These are phyloP conservation scores for Ogataea nakhonphanomensis DNA, from an alignment of 805 yeast species.

Conservation along the genomic window DNA sequence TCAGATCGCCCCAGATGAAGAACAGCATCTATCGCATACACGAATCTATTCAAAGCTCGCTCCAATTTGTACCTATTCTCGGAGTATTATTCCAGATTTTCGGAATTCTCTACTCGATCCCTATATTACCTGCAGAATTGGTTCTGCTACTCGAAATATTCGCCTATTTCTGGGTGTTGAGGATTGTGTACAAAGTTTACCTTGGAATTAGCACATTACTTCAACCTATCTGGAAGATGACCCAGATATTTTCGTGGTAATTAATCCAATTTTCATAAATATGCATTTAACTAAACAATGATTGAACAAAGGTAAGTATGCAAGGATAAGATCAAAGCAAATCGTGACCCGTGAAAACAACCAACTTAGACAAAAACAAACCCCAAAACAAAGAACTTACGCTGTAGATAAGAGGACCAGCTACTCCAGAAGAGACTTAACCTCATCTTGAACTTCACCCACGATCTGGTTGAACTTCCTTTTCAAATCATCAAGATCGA, in stretches of 20 bases:
- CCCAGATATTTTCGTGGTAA: slow-evolving; percentile 3
- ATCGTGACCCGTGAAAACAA: neutral
- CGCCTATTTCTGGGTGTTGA: slow-evolving; percentile 7
- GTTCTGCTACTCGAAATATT: slow-evolving; percentile 10
- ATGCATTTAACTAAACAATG: slow-evolving; percentile 6
- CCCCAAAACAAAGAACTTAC: slow-evolving; percentile 7
- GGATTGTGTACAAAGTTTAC: slow-evolving; percentile 12
- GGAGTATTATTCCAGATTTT: slow-evolving; percentile 16
- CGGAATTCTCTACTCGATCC: slow-evolving; percentile 10
- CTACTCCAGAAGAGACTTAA: slow-evolving; percentile 13
- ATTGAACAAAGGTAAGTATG: slow-evolving; percentile 7
- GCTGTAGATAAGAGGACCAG: neutral
- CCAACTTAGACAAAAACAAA: neutral
- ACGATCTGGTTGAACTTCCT: slow-evolving; percentile 21
- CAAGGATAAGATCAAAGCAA: slow-evolving; percentile 2
- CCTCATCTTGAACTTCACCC: slow-evolving; percentile 21
- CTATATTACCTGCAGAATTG: slow-evolving; percentile 7
- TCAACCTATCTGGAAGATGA: slow-evolving; percentile 3
- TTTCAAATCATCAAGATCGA: slow-evolving; percentile 20
- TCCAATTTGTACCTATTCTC: slow-evolving; percentile 13
- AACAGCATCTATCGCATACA: slow-evolving; percentile 11
- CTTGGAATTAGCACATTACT: neutral
- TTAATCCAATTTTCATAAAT: neutral
- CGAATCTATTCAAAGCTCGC: slow-evolving; percentile 13
- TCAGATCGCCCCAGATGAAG: slow-evolving; percentile 2